Percentiles rank a stretch among this genome's conserved stretches.
These are phyloP conservation scores for Sporothrix globosa DNA, from an alignment of 2,329 filamentous ascomycete species.

Conservation along the genomic window DNA sequence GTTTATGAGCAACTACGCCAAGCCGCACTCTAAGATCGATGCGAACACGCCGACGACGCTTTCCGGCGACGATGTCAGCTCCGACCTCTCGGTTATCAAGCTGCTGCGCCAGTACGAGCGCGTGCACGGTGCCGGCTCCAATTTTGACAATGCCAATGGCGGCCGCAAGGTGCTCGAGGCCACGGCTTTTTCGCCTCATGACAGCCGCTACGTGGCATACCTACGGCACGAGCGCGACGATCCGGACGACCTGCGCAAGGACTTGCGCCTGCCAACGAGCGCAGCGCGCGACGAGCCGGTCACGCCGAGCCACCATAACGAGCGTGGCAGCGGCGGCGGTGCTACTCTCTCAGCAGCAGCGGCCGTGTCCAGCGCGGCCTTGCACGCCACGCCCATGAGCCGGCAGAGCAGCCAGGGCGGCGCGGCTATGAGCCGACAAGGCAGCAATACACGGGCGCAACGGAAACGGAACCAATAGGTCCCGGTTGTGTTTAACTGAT, in stretches of 20 bases:
- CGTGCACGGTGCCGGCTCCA: conserved; percentile 57
- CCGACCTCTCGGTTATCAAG: conserved; percentile 62
- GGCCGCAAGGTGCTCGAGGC: conserved; percentile 60
- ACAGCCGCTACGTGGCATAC: conserved; percentile 55
- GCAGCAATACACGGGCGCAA: conserved; percentile 46
- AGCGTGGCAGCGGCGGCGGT: background rate
- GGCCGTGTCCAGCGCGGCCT: conserved; percentile 17
- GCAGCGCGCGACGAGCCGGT: conserved; percentile 49
- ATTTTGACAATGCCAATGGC: conserved; percentile 58
- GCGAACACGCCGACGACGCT: conserved; percentile 60
- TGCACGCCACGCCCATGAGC: conserved; percentile 52
- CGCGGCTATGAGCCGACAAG: conserved; percentile 60
- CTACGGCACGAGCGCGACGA: conserved; percentile 50
- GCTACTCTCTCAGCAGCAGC: conserved; percentile 36
- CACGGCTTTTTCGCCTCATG: conserved; percentile 53
- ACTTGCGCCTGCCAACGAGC: conserved; percentile 54
- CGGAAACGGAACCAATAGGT: conserved; percentile 35
- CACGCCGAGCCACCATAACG: conserved; percentile 38
- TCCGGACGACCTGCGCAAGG: conserved; percentile 55
- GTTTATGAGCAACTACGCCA: conserved; percentile 62
- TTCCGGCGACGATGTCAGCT: conserved; percentile 55
- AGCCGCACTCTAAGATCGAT: conserved; percentile 59
- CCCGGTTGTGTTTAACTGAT: background rate
- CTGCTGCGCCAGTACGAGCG: conserved; percentile 61
- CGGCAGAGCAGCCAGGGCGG: conserved; percentile 60